A percentile compares a stretch with the other conserved stretches of the same genome.
Evolutionary conservation across 2,329 filamentous ascomycete species (phyloP).

Genomic region (Colletotrichum ledebouriae): DNA sequence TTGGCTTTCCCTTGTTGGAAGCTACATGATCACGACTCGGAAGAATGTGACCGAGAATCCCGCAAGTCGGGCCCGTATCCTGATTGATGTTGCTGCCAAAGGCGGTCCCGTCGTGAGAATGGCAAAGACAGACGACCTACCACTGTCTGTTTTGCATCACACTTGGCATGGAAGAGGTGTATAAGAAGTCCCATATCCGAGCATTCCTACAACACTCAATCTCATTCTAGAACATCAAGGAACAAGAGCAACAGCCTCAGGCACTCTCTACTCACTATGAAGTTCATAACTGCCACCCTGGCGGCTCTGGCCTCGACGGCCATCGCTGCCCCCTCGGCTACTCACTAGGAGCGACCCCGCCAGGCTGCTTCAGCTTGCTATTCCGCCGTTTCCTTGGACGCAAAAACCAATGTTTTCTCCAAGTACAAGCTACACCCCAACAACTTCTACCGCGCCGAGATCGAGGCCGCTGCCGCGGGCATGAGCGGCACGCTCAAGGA

Average conservation of each 20-base stretch:
- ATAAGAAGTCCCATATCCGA: neutral
- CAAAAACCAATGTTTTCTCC: slow-evolving; percentile 54
- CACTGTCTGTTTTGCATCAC: neutral
- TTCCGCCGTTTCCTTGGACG: slow-evolving; percentile 54
- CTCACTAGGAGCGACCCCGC: slow-evolving; percentile 48
- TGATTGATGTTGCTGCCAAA: slow-evolving; percentile 46
- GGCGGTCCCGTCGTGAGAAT: neutral
- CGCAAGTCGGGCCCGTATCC: slow-evolving; percentile 52
- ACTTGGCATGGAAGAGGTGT: neutral
- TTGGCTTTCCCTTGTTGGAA: neutral
- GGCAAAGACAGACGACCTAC: neutral
- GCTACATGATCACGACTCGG: slow-evolving; percentile 44
- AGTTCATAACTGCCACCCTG: slow-evolving; percentile 52
- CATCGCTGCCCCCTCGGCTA: slow-evolving; percentile 50
- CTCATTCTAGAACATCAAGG: neutral
- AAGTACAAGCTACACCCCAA: slow-evolving; percentile 57
- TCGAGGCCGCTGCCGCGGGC: slow-evolving; percentile 51
- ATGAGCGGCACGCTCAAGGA: slow-evolving; percentile 50
- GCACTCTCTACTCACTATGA: slow-evolving; percentile 49
- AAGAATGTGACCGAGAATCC: slow-evolving; percentile 48
- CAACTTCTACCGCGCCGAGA: slow-evolving; percentile 53
- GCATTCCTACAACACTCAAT: too few relatives aligned
- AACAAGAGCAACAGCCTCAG: neutral
- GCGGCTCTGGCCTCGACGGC: slow-evolving; percentile 53
- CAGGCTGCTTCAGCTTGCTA: slow-evolving; percentile 50